Percentiles rank a stretch among this genome's conserved stretches.
phyloP scores from a whole-genome alignment of 2,329 filamentous ascomycete genomes.

The Pochonia chlamydosporia region DNA sequence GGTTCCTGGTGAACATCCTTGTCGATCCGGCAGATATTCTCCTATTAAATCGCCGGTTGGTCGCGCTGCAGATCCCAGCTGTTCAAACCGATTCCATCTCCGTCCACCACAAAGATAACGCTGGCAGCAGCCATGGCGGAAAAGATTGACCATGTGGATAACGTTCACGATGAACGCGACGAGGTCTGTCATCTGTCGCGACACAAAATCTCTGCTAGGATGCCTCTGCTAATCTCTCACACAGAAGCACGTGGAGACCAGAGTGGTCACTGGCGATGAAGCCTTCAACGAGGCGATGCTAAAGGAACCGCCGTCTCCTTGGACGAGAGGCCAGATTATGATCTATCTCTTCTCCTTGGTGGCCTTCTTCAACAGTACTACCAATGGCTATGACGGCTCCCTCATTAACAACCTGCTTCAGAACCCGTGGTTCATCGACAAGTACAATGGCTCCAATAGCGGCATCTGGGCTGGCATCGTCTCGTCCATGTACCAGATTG shows the following conservation, averaged over 20 bases:
- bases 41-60: too few species aligned
- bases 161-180: neutral
- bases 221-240: neutral
- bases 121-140: neutral
- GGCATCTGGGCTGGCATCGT: too few species aligned
- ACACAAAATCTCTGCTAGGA: neutral
- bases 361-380: constrained; percentile 40
- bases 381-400: too few species aligned
- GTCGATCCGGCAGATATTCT: too few species aligned
- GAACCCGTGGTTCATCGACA: too few species aligned
- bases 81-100: too few species aligned
- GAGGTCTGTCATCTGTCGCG: neutral
- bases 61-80: too few species aligned
- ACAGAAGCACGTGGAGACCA: constrained; percentile 6
- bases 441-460: too few species aligned
- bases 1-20: too few species aligned
- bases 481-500: too few species aligned
- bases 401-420: too few species aligned
- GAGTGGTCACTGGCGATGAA: constrained; percentile 12
- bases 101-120: too few species aligned
- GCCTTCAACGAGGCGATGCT: constrained; percentile 46
- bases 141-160: neutral
- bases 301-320: constrained; percentile 43
- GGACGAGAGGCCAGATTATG: constrained; percentile 30
- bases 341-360: constrained; percentile 39